Conservation (phyloP, 202 grass and related monocot species). For the Alloteropsis angusta region DNA sequence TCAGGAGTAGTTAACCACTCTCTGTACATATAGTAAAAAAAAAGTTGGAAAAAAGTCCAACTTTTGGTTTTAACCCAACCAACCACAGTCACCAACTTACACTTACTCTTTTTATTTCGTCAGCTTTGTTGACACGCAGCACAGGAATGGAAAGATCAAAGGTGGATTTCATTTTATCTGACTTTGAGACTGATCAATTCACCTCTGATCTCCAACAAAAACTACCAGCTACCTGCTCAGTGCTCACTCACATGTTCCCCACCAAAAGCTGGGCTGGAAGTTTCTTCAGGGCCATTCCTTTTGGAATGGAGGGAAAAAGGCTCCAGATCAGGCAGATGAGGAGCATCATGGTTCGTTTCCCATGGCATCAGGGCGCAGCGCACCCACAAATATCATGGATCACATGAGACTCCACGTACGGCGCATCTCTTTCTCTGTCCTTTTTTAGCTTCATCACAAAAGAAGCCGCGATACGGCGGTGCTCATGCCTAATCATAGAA, state of each 20-base stretch:
- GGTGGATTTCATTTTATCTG: background rate
- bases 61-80: too few species aligned
- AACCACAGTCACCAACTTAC: background rate
- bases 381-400: slow-evolving; percentile 20
- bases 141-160: slow-evolving; percentile 3
- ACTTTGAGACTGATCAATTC: background rate
- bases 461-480: background rate
- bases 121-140: background rate
- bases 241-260: slow-evolving; percentile 32
- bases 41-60: background rate
- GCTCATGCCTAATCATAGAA: slow-evolving; percentile 2
- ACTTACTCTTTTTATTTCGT: background rate
- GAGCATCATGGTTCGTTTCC: slow-evolving; percentile 21
- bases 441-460: slow-evolving; percentile 21
- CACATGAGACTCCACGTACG: slow-evolving; percentile 14
- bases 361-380: background rate
- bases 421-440: background rate
- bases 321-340: slow-evolving; percentile 21
- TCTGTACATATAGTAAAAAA: background rate
- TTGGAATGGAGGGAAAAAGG: background rate
- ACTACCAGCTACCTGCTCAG: background rate
- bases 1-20: background rate
- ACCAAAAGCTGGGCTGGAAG: slow-evolving; percentile 31
- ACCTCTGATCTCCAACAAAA: background rate
- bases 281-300: slow-evolving; percentile 22